These are phyloP conservation scores for Arbutus unedo DNA, from an alignment of 148 eudicot species.

Conservation along the genomic window DNA sequence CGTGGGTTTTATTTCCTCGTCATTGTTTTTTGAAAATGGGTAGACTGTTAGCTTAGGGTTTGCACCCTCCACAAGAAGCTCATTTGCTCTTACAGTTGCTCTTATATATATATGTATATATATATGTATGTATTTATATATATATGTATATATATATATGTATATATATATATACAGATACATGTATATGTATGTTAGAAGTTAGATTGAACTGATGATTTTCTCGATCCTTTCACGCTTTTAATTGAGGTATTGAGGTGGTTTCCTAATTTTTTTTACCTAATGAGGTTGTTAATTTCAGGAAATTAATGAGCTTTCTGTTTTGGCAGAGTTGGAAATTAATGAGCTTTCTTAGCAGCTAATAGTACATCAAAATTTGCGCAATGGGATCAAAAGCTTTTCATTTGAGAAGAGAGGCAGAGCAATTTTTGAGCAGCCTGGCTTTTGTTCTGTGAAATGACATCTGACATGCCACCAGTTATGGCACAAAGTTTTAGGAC, in stretches of 20 bases:
- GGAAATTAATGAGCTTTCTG: neutral
- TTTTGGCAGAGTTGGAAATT: neutral
- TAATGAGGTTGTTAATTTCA: slow-evolving; percentile 5
- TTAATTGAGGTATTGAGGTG: neutral
- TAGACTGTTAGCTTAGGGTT: slow-evolving; percentile 3
- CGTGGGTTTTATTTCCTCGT: neutral
- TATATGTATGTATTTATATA: neutral
- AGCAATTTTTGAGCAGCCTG: neutral
- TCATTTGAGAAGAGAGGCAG: slow-evolving; percentile 2
- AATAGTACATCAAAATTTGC: neutral
- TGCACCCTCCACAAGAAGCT: neutral
- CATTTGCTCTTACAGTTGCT: neutral
- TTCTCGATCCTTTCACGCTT: neutral
- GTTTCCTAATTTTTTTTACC: neutral
- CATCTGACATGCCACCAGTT: slow-evolving; percentile 51
- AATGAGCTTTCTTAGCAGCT: slow-evolving; percentile 1
- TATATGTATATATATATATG: neutral
- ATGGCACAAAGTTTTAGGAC: slow-evolving; percentile 68
- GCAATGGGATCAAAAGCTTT: neutral
- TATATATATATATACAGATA: neutral
- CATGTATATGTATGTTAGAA: too few species aligned
- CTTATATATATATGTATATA: neutral
- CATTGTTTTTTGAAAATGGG: neutral
- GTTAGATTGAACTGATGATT: neutral
- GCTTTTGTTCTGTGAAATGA: slow-evolving; percentile 34